A percentile compares a stretch with the other conserved stretches of the same genome.
phyloP scores from a whole-genome alignment of 441 rosid species.

The Rhodomyrtus psidioides region DNA sequence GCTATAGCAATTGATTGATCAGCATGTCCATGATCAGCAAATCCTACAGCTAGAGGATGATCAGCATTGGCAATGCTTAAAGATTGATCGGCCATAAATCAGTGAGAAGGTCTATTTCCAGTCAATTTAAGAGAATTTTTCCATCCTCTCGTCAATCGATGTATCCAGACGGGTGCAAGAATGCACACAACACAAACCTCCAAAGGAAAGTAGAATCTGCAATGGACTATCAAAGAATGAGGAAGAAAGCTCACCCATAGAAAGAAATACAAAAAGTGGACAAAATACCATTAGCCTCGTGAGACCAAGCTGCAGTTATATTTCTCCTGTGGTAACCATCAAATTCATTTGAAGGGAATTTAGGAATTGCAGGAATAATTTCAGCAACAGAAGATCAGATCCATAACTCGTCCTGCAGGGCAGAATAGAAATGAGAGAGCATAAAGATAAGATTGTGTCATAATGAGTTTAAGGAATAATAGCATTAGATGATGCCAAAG shows the following conservation, averaged over 20 bases:
- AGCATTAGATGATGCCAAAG: not conserved
- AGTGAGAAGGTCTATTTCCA: conserved; percentile 7
- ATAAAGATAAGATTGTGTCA: not conserved
- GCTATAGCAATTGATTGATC: conserved; percentile 17
- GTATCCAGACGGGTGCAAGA: conserved; percentile 1
- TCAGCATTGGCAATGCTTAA: conserved; percentile 46
- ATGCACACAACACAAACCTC: not conserved
- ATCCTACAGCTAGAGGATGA: conserved; percentile 42
- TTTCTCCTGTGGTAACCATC: not conserved
- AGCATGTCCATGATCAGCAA: conserved; percentile 26
- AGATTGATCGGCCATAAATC: conserved; percentile 8
- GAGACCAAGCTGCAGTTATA: not conserved
- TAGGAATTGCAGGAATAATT: not conserved
- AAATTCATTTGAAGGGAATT: not conserved
- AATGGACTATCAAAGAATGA: not conserved
- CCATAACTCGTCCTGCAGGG: not conserved
- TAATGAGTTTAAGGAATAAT: not conserved
- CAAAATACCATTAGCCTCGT: not conserved
- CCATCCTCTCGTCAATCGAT: conserved; percentile 4
- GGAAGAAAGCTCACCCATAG: not conserved
- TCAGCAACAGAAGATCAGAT: not conserved
- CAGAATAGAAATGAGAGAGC: not conserved
- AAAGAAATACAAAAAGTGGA: not conserved
- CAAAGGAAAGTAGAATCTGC: not conserved
- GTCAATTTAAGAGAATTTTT: conserved; percentile 10